Evolutionary conservation across 805 yeast species (phyloP).

Genomic region (Candida chilensis): DNA sequence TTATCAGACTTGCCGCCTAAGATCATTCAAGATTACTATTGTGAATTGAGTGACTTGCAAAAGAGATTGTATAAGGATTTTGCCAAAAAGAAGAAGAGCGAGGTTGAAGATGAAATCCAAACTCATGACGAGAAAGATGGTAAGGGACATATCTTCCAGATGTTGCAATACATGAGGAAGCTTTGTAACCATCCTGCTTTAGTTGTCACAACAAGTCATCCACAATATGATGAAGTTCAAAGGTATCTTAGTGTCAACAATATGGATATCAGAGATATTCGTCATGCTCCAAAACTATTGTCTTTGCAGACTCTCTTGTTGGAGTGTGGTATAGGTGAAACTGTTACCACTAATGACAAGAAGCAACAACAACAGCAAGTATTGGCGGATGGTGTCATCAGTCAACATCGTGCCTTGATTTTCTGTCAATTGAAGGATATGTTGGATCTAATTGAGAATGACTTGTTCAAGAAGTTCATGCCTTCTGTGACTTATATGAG

Average conservation of each 20-base stretch:
- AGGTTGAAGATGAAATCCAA: constrained; percentile 57
- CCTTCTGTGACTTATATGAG: constrained; percentile 93
- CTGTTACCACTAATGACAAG: constrained; percentile 20
- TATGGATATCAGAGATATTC: constrained; percentile 57
- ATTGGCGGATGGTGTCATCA: constrained; percentile 53
- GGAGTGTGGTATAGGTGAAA: constrained; percentile 86
- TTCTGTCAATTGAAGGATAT: constrained; percentile 96
- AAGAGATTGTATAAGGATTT: constrained; percentile 83
- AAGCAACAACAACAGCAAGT: constrained; percentile 25
- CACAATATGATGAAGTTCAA: constrained; percentile 65
- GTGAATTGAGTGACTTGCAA: constrained; percentile 89
- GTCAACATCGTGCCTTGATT: constrained; percentile 91
- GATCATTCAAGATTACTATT: constrained; percentile 95
- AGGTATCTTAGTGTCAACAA: constrained; percentile 49
- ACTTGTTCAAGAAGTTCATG: constrained; percentile 71
- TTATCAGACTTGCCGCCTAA: constrained; percentile 95
- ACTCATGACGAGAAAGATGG: constrained; percentile 26
- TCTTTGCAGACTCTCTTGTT: constrained; percentile 72
- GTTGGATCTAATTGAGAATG: constrained; percentile 94
- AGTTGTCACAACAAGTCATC: constrained; percentile 76
- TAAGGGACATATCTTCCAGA: constrained; percentile 94
- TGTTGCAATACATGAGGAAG: constrained; percentile 93
- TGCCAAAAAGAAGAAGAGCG: constrained; percentile 71
- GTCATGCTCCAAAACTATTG: constrained; percentile 82
- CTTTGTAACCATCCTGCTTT: constrained; percentile 94